Conservation (phyloP, 1,139 yeast species). For the Candida albicans region DNA sequence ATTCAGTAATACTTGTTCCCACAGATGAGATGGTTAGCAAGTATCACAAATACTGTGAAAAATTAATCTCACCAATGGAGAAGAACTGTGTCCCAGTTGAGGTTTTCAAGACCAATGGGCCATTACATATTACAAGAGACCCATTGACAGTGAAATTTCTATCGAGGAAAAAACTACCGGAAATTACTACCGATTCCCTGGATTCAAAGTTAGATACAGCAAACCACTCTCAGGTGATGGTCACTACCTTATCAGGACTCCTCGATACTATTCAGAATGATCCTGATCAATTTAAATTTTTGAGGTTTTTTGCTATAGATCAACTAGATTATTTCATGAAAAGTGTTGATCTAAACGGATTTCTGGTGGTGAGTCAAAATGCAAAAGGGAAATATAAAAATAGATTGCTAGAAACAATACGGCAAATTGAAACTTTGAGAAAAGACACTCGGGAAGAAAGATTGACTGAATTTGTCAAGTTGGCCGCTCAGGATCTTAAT, state of each 20-base stretch:
- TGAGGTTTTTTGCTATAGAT: slow-evolving; percentile 25
- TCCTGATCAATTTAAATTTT: slow-evolving; percentile 10
- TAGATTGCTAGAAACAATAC: background rate
- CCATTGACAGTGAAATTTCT: slow-evolving; percentile 23
- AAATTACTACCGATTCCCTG: background rate
- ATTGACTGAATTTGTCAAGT: background rate
- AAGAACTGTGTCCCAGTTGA: slow-evolving; percentile 26
- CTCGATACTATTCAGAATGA: slow-evolving; percentile 1
- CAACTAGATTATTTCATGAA: slow-evolving; percentile 21
- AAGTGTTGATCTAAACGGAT: slow-evolving; percentile 15
- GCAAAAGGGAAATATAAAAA: slow-evolving; percentile 1
- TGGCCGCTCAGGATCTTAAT: background rate
- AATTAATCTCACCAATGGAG: slow-evolving; percentile 17
- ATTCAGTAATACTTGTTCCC: slow-evolving; percentile 26
- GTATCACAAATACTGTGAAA: slow-evolving; percentile 18
- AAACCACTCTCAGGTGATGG: slow-evolving; percentile 23
- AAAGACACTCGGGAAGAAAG: background rate
- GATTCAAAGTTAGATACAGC: background rate
- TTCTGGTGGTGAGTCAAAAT: slow-evolving; percentile 2
- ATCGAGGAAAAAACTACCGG: slow-evolving; percentile 1
- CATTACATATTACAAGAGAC: slow-evolving; percentile 17
- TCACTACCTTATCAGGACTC: slow-evolving; percentile 20
- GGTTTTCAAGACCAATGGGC: slow-evolving; percentile 5
- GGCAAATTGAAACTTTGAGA: background rate
- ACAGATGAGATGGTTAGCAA: slow-evolving; percentile 24